Evolutionary conservation across 1,284 basidiomycete genomes (phyloP), one percentile per base, ranked within the genome.

Genomic region (Microbotryomycetes sp.): DNA sequence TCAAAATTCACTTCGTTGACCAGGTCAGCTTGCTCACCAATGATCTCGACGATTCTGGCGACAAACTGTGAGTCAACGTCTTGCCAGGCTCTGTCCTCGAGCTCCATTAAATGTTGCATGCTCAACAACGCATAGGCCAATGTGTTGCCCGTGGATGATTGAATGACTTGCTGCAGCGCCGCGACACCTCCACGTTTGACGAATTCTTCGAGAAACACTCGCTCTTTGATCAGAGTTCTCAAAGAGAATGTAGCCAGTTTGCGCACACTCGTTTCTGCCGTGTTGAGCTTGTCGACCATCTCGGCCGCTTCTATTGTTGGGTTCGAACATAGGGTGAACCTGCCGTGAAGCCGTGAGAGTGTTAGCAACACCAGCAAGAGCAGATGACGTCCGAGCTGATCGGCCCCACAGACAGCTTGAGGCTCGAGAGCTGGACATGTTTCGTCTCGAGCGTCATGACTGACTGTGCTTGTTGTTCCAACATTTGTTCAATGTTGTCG

Each of bases 211-310:
- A 86, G 84, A 70, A 97, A 98, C 70, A 87, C 85, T 64, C 88
- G 86, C 79, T 97, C 94, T 83, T 92, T 75, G 70, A 94, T 89
- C 71, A 85, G 86, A 72, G 87, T 90, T 72, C 92, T 87, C 54
- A 97, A 78, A 6, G 87, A 87, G 70, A 87, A 90, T 3, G 90
- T 77, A 1, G 87, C 84, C 67, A 88, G 77, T 67, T 82, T 84
- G 53, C 88, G 74, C 42, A 78, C 81, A 14, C 50, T 19, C n/a
- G 58, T 26, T 9, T 88, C 86, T 50, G 80, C 77, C 50, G 80
- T 76, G 42, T 76, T 75, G 47, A 94, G 81, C 73, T 87, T 89
- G 68, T 86, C 84, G 26, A 86, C 82, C 56, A 86, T 87, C 62
- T 91, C 88, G 60, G 81, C 81, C 0, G 89, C 91, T 74, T 93